Evolutionary conservation across 306 rosid genomes (phyloP).

Genomic region (Datisca glomerata): DNA sequence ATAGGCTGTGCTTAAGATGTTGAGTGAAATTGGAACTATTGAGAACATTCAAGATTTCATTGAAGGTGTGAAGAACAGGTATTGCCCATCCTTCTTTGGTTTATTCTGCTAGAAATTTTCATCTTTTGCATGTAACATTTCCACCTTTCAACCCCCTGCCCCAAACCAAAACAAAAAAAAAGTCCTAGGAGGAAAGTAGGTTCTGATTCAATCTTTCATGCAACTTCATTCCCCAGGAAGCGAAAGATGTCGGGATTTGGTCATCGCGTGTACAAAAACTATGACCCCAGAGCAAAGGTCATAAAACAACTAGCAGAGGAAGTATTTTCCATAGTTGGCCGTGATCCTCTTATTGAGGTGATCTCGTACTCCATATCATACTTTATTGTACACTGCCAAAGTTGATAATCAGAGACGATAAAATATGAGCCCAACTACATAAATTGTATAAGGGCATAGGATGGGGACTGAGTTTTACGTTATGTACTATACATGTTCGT

Average conservation of each 20-base stretch:
- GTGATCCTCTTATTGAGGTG: constrained; percentile 92
- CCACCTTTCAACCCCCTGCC: too few species aligned
- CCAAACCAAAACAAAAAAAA: too few species aligned
- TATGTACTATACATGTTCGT: too few species aligned
- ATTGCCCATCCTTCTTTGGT: neutral
- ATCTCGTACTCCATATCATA: neutral
- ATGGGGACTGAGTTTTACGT: too few species aligned
- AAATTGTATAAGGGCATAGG: too few species aligned
- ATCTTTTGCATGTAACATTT: too few species aligned
- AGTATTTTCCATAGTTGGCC: constrained; percentile 85
- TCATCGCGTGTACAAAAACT: constrained; percentile 90
- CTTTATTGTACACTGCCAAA: too few species aligned
- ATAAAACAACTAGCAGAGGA: constrained; percentile 63
- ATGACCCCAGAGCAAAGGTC: constrained; percentile 91
- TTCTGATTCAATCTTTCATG: too few species aligned
- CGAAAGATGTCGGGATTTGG: constrained; percentile 93
- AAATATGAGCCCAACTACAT: too few species aligned
- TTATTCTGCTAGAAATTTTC: too few species aligned
- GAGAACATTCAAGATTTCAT: constrained; percentile 80
- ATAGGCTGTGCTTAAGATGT: constrained; percentile 46
- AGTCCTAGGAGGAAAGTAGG: too few species aligned
- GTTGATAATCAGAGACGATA: too few species aligned
- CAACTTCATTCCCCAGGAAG: constrained; percentile 42
- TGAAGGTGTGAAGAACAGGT: constrained; percentile 89
- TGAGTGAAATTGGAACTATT: constrained; percentile 69